Base-by-base conservation (phyloP, 768 basidiomycete species). In the Amanita fuliginea region DNA sequence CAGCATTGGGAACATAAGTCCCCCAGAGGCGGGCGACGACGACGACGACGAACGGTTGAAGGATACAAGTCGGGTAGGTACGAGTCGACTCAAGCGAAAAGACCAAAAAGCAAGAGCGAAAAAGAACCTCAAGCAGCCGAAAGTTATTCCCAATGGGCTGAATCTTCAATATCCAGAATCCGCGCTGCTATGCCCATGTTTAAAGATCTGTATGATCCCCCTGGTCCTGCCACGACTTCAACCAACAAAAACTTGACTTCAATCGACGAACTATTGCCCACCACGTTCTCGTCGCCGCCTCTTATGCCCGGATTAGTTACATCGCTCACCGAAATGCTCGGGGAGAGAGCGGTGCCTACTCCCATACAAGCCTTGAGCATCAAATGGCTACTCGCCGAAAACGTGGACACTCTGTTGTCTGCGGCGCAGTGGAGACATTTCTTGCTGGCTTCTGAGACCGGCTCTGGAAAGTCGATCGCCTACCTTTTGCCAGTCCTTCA, bases 401-500 rank as follows among this genome's bases (percentile, higher is more conserved):
- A 44, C 2, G 50, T 36, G 54, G 30, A 53, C 32, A 47, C 42
- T 45, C 57, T 19, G 46, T 52, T 30, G 51, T 57, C 64, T 52
- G 59, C 18, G 9, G 18, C 36, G 13, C 59, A 21, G 4, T 72
- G 67, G 59, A 67, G 68, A 41, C 69, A 79, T 42, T 82, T 74
- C 55, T 74, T 95, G 5, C 72, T 95, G 1, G 92, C 89, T 0
- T 83, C 86, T 0, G 91, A 94, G 64, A 95, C 90, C 0, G 92
- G 93, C 13, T 91, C 89, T 0, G 92, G 91, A 1, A 95, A 95
- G 67, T 91, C 86, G 2, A 76, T 94, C 24, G 92, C 93, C 1
- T 95, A 93, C 62, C 75, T 94, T 37, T 73, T 94, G 4, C 92
- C 92, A 0, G 63, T 94, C 47, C 71, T 95, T 1, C 86, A 94